Base-by-base conservation (phyloP, 805 yeast species). In the Myxozyma monticola region DNA sequence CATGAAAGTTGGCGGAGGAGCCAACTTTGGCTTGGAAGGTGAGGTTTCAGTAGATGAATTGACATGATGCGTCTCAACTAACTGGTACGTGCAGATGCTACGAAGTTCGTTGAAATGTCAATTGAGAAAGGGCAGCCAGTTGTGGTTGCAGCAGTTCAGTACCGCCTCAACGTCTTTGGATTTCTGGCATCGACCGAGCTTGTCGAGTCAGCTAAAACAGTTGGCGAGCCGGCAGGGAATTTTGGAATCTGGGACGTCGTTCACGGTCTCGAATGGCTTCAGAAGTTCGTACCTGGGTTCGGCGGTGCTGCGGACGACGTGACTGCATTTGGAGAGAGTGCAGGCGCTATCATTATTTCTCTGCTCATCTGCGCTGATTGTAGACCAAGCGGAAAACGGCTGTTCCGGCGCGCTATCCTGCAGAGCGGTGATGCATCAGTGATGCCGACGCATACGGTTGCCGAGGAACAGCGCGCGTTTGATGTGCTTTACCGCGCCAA, bases 311-410 rank as follows among this genome's bases (percentile, higher is more conserved):
- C 65, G 0, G 68, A 69, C 7, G 62, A 63, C 39, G 65, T 75
- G 28, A 68, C 76, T 0, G 65, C 71, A 14, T 71, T 71, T 31
- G 78, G 78, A 1, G 54, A 72, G 21, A 67, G 73, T 42, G 78
- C 78, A 4, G 79, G 66, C 15, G 56, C 49, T n/a, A n/a, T n/a
- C n/a, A n/a, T n/a, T n/a, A n/a, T n/a, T n/a, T n/a, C n/a, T n/a
- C n/a, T n/a, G n/a, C n/a, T n/a, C n/a, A n/a, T n/a, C n/a, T n/a
- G n/a, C n/a, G n/a, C n/a, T n/a, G n/a, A n/a, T n/a, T n/a, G n/a
- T n/a, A n/a, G n/a, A n/a, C n/a, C n/a, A n/a, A n/a, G n/a, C n/a
- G n/a, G n/a, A n/a, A n/a, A n/a, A n/a, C n/a, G n/a, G n/a, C 36
- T 31, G 34, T 51, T 51, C 28, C 28, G 28, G 22, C 31, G 51